These are phyloP conservation scores for Erysimum cheiranthoides DNA, from an alignment of 345 rosid species.

Conservation along the genomic window DNA sequence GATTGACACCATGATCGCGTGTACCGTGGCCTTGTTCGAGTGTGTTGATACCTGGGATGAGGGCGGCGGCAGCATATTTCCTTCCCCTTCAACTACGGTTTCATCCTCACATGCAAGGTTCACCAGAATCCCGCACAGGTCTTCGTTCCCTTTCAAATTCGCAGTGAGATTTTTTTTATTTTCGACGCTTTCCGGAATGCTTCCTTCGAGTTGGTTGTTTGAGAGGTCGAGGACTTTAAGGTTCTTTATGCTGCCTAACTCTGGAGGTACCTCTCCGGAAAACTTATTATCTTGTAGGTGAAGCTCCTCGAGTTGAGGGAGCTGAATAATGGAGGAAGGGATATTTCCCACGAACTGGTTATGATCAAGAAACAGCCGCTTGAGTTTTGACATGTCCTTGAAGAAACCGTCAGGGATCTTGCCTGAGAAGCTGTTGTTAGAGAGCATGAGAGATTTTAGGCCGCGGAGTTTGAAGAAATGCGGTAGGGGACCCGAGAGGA, in stretches of 20 bases:
- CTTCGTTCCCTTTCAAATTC: conserved; percentile 48
- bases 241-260: conserved; percentile 33
- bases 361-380: conserved; percentile 62
- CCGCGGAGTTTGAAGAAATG: conserved; percentile 57
- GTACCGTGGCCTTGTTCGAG: not conserved
- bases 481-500: conserved; percentile 68
- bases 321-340: conserved; percentile 54
- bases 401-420: conserved; percentile 62
- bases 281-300: conserved; percentile 71
- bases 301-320: conserved; percentile 60
- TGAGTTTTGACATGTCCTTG: conserved; percentile 54
- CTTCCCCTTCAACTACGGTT: not conserved
- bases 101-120: conserved; percentile 34
- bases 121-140: conserved; percentile 64
- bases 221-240: conserved; percentile 57
- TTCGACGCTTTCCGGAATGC: conserved; percentile 52
- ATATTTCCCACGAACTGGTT: conserved; percentile 65
- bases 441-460: conserved; percentile 57
- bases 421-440: conserved; percentile 65
- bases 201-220: conserved; percentile 65
- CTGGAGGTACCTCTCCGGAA: conserved; percentile 64
- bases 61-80: not conserved
- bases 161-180: conserved; percentile 40
- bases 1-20: conserved; percentile 12
- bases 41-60: not conserved